Conservation (phyloP, 2,329 filamentous ascomycete species). For the Fusarium pseudograminearum region DNA sequence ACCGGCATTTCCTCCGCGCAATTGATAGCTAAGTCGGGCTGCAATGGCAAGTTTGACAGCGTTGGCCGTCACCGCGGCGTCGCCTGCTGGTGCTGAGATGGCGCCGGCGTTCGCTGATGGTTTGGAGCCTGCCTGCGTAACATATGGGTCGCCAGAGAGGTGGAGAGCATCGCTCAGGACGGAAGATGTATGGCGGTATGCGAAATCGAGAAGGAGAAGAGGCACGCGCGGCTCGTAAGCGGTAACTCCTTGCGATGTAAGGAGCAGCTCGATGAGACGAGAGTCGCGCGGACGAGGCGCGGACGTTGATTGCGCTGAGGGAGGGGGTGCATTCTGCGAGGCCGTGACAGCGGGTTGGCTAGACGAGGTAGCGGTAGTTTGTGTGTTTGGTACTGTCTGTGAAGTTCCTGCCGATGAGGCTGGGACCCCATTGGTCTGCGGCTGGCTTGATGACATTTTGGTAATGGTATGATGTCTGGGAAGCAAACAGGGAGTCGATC, state of each 20-base stretch:
- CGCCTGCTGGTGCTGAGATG: constrained; percentile 60
- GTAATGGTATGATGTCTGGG: background rate
- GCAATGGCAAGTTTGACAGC: constrained; percentile 80
- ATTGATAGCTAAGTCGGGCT: constrained; percentile 75
- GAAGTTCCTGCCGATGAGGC: constrained; percentile 55
- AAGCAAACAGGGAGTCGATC: background rate
- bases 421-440: constrained; percentile 67
- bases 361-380: constrained; percentile 48
- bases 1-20: constrained; percentile 66
- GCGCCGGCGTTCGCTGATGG: constrained; percentile 64
- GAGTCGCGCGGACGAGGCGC: constrained; percentile 79
- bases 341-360: constrained; percentile 44
- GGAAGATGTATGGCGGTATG: constrained; percentile 82
- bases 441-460: constrained; percentile 54
- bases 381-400: constrained; percentile 54
- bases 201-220: constrained; percentile 85
- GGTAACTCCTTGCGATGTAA: constrained; percentile 82
- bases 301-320: constrained; percentile 52
- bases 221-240: constrained; percentile 86
- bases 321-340: constrained; percentile 44
- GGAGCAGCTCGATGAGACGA: constrained; percentile 82
- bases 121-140: constrained; percentile 66
- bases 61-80: constrained; percentile 71
- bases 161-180: constrained; percentile 79
- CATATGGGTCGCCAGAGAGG: constrained; percentile 76